These are phyloP conservation scores for Tillandsia leiboldiana DNA, from an alignment of 176 grass and related monocot genomes.

Conservation along the genomic window DNA sequence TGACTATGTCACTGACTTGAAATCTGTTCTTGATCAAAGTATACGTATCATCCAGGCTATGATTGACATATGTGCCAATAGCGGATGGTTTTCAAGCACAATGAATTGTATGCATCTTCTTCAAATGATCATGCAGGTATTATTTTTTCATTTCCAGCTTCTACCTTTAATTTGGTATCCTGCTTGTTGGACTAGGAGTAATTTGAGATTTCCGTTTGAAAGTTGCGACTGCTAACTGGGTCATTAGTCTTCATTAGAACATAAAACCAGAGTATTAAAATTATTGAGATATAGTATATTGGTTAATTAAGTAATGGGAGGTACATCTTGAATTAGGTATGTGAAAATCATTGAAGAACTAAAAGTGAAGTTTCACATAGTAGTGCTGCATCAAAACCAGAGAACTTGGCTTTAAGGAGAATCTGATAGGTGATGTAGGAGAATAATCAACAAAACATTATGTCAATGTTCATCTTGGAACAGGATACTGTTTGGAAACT, in stretches of 20 bases:
- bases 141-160: conserved; percentile 6
- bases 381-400: not conserved
- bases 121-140: conserved; percentile 99
- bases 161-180: conserved; percentile 10
- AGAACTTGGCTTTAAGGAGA: not conserved
- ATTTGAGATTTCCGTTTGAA: not conserved
- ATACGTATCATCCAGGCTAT: conserved; percentile 96
- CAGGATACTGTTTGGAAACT: too few relatives aligned
- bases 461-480: too few relatives aligned
- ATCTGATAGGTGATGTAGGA: too few relatives aligned
- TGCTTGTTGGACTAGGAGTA: not conserved
- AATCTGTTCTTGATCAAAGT: conserved; percentile 99
- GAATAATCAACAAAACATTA: too few relatives aligned
- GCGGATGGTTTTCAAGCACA: conserved; percentile 86
- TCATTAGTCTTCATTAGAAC: not conserved
- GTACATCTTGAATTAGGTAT: not conserved
- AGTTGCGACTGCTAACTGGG: not conserved
- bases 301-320: not conserved
- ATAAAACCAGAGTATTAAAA: not conserved
- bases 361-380: not conserved
- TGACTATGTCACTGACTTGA: conserved; percentile 86
- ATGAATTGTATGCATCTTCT: conserved; percentile 91
- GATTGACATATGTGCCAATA: conserved; percentile 97
- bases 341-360: not conserved
- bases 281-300: not conserved